Conservation (phyloP, 345 rosid species). For the Aquilaria malaccensis region DNA sequence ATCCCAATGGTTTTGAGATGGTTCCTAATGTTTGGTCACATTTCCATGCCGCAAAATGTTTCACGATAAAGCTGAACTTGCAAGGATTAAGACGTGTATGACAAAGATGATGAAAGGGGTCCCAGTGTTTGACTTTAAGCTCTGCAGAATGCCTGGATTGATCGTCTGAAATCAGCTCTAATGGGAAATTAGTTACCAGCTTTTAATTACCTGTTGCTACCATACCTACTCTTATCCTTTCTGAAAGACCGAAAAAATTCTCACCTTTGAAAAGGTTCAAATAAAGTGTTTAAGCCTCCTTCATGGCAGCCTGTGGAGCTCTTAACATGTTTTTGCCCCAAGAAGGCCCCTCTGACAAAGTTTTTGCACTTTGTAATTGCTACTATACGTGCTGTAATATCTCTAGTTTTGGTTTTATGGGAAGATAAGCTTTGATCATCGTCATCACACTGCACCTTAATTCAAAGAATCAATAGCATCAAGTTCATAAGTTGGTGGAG, state of each 20-base stretch:
- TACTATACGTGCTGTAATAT: neutral
- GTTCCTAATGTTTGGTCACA: too few species aligned
- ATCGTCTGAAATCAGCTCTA: too few species aligned
- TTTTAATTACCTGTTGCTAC: too few species aligned
- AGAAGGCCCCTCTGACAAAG: conserved; percentile 7
- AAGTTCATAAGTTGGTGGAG: too few species aligned
- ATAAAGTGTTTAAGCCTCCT: conserved; percentile 8
- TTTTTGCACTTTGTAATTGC: neutral
- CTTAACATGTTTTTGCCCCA: neutral
- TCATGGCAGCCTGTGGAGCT: neutral
- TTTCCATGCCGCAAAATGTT: too few species aligned
- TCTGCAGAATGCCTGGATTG: neutral
- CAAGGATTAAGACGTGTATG: too few species aligned
- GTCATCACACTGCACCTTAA: neutral
- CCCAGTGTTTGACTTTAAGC: too few species aligned
- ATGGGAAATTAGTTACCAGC: too few species aligned
- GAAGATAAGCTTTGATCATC: neutral
- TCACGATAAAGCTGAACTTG: too few species aligned
- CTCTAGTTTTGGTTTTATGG: neutral
- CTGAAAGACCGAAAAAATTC: neutral
- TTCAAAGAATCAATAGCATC: too few species aligned
- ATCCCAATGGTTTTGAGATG: too few species aligned
- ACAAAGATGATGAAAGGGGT: too few species aligned
- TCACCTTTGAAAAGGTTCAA: conserved; percentile 15
- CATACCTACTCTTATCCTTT: neutral